These are phyloP conservation scores for Nannizziopsis arthrosporioides DNA, from an alignment of 2,329 filamentous ascomycete species.

Conservation along the genomic window DNA sequence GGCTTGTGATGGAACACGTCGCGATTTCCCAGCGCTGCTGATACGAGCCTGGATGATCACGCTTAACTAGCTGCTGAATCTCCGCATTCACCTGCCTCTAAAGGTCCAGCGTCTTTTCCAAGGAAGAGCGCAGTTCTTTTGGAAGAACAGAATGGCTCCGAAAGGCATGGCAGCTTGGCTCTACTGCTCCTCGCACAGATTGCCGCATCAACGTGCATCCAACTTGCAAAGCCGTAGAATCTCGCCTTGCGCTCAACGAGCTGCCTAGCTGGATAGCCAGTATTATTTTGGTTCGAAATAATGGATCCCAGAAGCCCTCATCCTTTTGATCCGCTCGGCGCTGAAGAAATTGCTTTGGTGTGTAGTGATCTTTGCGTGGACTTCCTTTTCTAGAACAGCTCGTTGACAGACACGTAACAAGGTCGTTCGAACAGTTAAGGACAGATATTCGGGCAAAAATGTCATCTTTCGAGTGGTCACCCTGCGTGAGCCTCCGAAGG, in stretches of 20 bases:
- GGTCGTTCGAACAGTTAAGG: constrained; percentile 1
- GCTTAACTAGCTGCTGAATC: background rate
- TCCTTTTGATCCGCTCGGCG: constrained; percentile 12
- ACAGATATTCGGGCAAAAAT: constrained; percentile 2
- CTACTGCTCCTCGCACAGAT: too few species aligned
- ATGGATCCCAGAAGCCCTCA: constrained; percentile 1
- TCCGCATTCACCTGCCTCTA: constrained; percentile 3
- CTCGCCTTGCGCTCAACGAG: too few species aligned
- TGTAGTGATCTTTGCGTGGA: background rate
- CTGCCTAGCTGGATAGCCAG: too few species aligned
- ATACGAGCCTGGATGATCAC: background rate
- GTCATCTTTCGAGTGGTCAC: constrained; percentile 40
- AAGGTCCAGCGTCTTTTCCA: constrained; percentile 1
- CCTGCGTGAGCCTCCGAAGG: constrained; percentile 41
- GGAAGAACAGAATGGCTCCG: background rate
- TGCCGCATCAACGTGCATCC: too few species aligned
- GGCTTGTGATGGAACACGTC: too few species aligned
- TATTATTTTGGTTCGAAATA: too few species aligned
- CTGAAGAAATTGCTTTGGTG: constrained; percentile 11
- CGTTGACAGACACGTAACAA: background rate
- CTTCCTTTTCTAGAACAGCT: background rate
- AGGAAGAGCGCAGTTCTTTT: too few species aligned
- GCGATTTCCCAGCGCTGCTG: too few species aligned
- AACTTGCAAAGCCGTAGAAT: too few species aligned
- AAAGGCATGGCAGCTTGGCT: background rate